Percentiles rank a stretch among this genome's conserved stretches.
Conservation (phyloP, 2,329 filamentous ascomycete genomes). For the Geosmithia flava region DNA sequence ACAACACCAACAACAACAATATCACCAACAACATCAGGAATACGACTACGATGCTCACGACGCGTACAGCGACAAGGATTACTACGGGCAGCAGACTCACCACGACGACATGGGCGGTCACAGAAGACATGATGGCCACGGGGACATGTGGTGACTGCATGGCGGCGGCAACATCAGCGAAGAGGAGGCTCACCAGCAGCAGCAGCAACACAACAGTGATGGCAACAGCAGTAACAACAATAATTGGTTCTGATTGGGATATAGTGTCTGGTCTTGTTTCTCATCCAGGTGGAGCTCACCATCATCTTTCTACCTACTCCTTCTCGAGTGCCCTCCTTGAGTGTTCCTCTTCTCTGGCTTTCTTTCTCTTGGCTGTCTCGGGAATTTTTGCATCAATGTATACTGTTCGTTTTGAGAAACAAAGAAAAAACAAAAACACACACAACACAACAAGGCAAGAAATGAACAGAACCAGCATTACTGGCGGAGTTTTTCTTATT, state of each 20-base stretch:
- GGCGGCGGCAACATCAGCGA: slow-evolving; percentile 1
- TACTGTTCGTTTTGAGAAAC: neutral
- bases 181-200: neutral
- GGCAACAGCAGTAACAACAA: neutral
- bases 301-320: no score
- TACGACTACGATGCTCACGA: slow-evolving; percentile 26
- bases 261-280: no score
- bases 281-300: no score
- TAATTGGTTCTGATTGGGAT: neutral
- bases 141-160: slow-evolving; percentile 29
- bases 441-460: neutral
- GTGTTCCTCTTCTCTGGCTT: no score
- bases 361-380: no score
- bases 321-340: no score
- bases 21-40: slow-evolving; percentile 16
- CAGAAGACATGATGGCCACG: slow-evolving; percentile 19
- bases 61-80: slow-evolving; percentile 26
- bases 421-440: neutral
- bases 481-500: neutral
- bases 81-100: slow-evolving; percentile 28
- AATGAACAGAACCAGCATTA: neutral
- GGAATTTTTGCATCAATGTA: neutral
- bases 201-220: neutral
- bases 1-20: slow-evolving; percentile 1
- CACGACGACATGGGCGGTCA: slow-evolving; percentile 14